Evolutionary conservation across 2,329 filamentous ascomycete genomes (phyloP), one percentile per base, ranked within the genome.

Genomic region (Colletotrichum tropicicola): DNA sequence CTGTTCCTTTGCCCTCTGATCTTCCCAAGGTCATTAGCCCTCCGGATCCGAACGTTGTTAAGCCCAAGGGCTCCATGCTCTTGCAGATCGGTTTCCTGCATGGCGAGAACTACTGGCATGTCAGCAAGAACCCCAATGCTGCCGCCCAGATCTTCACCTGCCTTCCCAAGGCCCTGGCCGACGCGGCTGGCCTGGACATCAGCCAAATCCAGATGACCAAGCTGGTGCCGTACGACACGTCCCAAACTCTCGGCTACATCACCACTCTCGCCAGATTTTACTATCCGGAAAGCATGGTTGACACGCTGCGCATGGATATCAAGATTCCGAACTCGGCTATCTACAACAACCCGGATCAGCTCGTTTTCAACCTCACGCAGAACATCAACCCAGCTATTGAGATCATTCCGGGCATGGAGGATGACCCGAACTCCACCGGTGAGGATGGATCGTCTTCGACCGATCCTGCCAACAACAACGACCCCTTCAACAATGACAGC

Each of bases 31-130:
- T 92, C 44, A 94, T 98, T 69, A 87, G 89, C 27, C 93, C 93
- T 8, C 86, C 88, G 41, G 83, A 86, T 59, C 86, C 86, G 28
- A 83, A 86, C 51, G 70, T 75, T 9, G 65, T 79, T 5, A 76
- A 83, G 17, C 91, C 92, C 0, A 78, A 83, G 4, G 91, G 92
- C 70, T 89, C 87, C 1, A 89, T 87, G 4, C 79, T 92, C 70
- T 90, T 97, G 70, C 93, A 97, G 75, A 85, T 98, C 68, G 96
- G 92, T 32, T 98, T 98, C 85, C 82, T 88, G 55, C 91, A 89
- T 73, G 86, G 87, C 1, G 85, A 97, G 70, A 95, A 97, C 80
- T 99, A 96, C 77, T 81, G 86, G 8, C 97, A 97, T 74, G 92
- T 98, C 27, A 89, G 91, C 10, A 82, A 82, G 21, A 89, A 91